Percentiles rank a stretch among this genome's conserved stretches.
phyloP scores from a whole-genome alignment of 2,329 filamentous ascomycete species.

The Ophiostoma triangulosporum region DNA sequence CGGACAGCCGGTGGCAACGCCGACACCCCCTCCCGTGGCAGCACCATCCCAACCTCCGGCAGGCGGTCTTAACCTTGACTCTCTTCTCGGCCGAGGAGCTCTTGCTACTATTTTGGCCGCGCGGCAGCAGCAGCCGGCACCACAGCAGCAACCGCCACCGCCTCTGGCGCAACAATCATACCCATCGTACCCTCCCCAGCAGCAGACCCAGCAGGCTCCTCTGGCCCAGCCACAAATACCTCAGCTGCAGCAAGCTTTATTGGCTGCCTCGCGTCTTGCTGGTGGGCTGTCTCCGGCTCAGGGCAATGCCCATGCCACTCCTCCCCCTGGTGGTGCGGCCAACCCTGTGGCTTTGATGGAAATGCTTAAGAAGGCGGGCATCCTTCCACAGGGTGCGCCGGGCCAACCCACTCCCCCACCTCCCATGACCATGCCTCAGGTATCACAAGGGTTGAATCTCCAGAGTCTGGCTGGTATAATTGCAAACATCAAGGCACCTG shows the following conservation, averaged over 20 bases:
- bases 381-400: slow-evolving; percentile 31
- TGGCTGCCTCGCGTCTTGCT: not conserved
- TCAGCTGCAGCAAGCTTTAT: not conserved
- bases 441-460: slow-evolving; percentile 13
- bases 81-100: slow-evolving; percentile 45
- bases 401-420: slow-evolving; percentile 13
- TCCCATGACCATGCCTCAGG: not conserved
- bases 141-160: slow-evolving; percentile 28
- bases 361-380: slow-evolving; percentile 53
- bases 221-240: not conserved
- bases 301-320: slow-evolving; percentile 19
- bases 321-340: slow-evolving; percentile 26
- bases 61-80: slow-evolving; percentile 36
- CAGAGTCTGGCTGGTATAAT: slow-evolving; percentile 19
- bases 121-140: slow-evolving; percentile 24
- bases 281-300: not conserved
- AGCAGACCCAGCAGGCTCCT: slow-evolving; percentile 20
- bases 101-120: slow-evolving; percentile 42
- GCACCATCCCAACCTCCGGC: slow-evolving; percentile 16
- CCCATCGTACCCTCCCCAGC: slow-evolving; percentile 29
- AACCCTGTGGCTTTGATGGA: slow-evolving; percentile 48
- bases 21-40: slow-evolving; percentile 5
- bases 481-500: slow-evolving; percentile 14
- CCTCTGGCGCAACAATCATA: slow-evolving; percentile 28
- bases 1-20: slow-evolving; percentile 7